Evolutionary conservation across 257 asterid genomes (phyloP), one percentile per base, ranked within the genome.

Genomic region (Anisodus acutangulus): DNA sequence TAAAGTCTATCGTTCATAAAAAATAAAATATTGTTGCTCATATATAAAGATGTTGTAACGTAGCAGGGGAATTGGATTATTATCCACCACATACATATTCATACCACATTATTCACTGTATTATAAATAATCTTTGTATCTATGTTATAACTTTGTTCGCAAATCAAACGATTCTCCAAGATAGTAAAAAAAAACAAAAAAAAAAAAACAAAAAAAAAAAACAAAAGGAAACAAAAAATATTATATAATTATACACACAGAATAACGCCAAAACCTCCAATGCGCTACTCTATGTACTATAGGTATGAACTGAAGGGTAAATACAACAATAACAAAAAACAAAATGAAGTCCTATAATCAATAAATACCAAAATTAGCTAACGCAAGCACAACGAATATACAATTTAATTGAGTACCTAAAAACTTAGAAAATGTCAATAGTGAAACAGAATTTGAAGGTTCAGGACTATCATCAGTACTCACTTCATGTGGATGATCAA

Each of bases 401-500:
- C 84, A 89, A 72, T 83, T 57, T 4, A 89, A 81, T 59, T 16
- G 87, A 13, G 85, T 66, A 45, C 94, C 91, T 74, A 71, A 62
- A 37, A 87, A 35, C 57, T 58, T 82, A 10, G 92, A 83, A 74
- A 82, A 16, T 4, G 67, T 78, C 2, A 37, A 0, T 7, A 88
- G 82, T n/a, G 89, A 55, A 72, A 80, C 15, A 19, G 97, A 87
- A n/a, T 59, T 43, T n/a, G 98, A 92, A 67, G 93, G 51, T 45
- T 87, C 84, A 58, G 15, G 84, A 43, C 53, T 85, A 86, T 66
- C 88, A 83, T 92, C 93, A 76, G 86, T 97, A 49, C 89, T 86
- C 6, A 59, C 82, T 78, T 91, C 92, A 55, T 60, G 89, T 3
- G 98, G 99, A 85, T 90, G 31, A 78, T 95, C 90, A 31, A 95